phyloP scores from a whole-genome alignment of 1,284 basidiomycete species.

The Anthracocystis setariae region DNA sequence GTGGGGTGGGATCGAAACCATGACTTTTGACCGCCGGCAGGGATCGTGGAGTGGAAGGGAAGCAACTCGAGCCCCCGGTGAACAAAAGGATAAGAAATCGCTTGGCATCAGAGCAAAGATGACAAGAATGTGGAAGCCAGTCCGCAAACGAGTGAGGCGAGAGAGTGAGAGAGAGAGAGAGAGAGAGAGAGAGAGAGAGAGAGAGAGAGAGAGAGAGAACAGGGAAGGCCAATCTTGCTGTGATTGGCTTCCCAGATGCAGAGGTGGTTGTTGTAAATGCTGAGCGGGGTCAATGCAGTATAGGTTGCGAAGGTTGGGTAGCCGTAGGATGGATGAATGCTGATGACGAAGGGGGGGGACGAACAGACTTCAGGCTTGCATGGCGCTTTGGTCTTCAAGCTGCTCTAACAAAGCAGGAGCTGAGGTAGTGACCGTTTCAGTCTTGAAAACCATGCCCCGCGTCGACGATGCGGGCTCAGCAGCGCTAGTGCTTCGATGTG shows the following conservation, averaged over 20 bases:
- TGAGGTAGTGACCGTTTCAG: not conserved
- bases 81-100: too few relatives aligned
- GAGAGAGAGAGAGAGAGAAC: not conserved
- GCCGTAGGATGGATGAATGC: not conserved
- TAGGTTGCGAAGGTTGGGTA: not conserved
- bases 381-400: not conserved
- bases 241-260: not conserved
- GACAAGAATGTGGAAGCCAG: constrained; percentile 1
- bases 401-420: not conserved
- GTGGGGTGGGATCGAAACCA: not conserved
- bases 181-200: not conserved
- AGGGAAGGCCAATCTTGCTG: too few relatives aligned
- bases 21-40: not conserved
- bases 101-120: too few relatives aligned
- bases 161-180: too few relatives aligned
- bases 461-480: not conserved
- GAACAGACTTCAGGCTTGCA: not conserved
- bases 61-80: not conserved
- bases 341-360: not conserved
- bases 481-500: not conserved
- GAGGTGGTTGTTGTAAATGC: not conserved
- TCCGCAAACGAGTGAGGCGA: not conserved
- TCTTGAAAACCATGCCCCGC: not conserved
- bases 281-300: not conserved
- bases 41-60: too few relatives aligned